A percentile compares a stretch with the other conserved stretches of the same genome.
Evolutionary conservation across 2,329 filamentous ascomycete genomes (phyloP).

Genomic region (Paraconiothyrium sp.): DNA sequence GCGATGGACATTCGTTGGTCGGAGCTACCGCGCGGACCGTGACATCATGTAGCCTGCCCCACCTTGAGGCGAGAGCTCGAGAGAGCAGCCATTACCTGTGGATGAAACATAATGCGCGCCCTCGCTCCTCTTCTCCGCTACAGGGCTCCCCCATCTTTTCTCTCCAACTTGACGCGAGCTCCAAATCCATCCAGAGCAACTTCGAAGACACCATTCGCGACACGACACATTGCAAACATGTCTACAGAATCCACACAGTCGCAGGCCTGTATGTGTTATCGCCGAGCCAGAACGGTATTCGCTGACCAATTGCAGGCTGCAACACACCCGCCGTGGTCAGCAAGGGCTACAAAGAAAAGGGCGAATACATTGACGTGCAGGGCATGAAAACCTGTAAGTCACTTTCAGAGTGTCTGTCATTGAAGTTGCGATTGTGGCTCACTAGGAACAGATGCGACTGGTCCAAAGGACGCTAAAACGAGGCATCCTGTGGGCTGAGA

Average conservation of each 20-base stretch:
- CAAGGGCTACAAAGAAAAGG: conserved; percentile 65
- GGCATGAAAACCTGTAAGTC: conserved; percentile 68
- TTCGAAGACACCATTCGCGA: conserved; percentile 11
- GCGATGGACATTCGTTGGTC: background rate
- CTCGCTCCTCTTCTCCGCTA: conserved; percentile 14
- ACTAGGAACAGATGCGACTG: conserved; percentile 60
- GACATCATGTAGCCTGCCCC: conserved; percentile 19
- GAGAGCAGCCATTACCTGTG: conserved; percentile 5
- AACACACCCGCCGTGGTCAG: conserved; percentile 59
- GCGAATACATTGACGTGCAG: conserved; percentile 66
- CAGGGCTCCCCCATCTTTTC: conserved; percentile 14
- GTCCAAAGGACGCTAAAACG: conserved; percentile 64
- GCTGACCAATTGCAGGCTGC: conserved; percentile 50
- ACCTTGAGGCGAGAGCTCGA: conserved; percentile 15
- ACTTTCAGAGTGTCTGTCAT: background rate
- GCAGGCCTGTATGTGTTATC: conserved; percentile 40
- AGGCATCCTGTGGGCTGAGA: conserved; percentile 57
- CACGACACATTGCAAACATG: conserved; percentile 35
- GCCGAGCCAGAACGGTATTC: background rate
- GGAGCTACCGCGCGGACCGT: conserved; percentile 18
- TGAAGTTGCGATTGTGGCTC: background rate
- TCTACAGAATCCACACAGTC: conserved; percentile 49
- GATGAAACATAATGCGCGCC: conserved; percentile 15
- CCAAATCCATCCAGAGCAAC: conserved; percentile 24
- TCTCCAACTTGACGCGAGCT: conserved; percentile 15